Conservation (phyloP, 1,284 basidiomycete species). For the Ganoderma lucidum region DNA sequence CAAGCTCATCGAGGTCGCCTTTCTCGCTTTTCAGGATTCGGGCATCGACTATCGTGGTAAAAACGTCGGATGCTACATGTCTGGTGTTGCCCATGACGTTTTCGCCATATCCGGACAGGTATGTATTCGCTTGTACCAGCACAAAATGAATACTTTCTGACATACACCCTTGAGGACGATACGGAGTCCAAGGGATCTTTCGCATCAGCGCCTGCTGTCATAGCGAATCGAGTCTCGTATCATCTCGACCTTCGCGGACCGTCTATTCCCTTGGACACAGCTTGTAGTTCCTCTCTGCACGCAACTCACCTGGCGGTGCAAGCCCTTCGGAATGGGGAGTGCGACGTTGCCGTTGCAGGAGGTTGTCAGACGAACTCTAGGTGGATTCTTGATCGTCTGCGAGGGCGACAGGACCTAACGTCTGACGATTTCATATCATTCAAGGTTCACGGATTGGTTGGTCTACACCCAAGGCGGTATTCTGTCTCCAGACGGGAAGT, state of each 20-base stretch:
- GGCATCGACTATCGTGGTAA: slow-evolving; percentile 50
- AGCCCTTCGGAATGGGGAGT: slow-evolving; percentile 52
- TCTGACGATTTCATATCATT: too few relatives aligned
- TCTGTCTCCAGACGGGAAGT: slow-evolving; percentile 54
- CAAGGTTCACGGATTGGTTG: slow-evolving; percentile 36
- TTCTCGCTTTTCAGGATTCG: slow-evolving; percentile 50
- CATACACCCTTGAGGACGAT: slow-evolving; percentile 41
- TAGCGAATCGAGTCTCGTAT: slow-evolving; percentile 59
- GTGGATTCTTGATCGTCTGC: slow-evolving; percentile 32
- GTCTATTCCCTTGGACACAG: slow-evolving; percentile 58
- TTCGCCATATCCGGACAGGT: slow-evolving; percentile 25
- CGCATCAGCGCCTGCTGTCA: slow-evolving; percentile 45
- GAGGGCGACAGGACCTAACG: too few relatives aligned
- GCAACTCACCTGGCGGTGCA: slow-evolving; percentile 57
- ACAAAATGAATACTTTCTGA: too few relatives aligned
- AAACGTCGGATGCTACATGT: slow-evolving; percentile 49
- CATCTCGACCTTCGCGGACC: slow-evolving; percentile 56
- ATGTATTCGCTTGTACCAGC: not conserved
- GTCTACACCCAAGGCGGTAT: slow-evolving; percentile 48
- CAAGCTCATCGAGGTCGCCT: slow-evolving; percentile 47
- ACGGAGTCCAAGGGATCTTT: slow-evolving; percentile 47
- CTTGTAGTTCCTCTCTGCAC: slow-evolving; percentile 55
- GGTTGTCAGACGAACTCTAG: slow-evolving; percentile 52
- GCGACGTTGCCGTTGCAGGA: slow-evolving; percentile 56
- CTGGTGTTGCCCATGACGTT: slow-evolving; percentile 34